Conservation (phyloP, 2,329 filamentous ascomycete genomes). For the Tolypocladium guangdongense region DNA sequence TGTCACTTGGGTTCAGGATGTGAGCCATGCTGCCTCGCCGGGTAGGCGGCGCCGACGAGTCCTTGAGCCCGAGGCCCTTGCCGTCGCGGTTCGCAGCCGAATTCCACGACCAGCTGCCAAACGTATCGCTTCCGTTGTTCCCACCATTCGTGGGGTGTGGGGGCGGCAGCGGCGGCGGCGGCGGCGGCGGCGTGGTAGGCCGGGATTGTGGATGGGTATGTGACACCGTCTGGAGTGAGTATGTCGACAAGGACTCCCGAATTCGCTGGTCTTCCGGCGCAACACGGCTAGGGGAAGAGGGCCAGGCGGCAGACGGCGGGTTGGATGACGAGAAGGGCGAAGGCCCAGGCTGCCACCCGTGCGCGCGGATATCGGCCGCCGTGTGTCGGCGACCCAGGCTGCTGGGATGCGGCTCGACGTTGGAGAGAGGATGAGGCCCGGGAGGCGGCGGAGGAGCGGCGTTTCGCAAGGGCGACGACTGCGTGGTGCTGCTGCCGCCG, state of each 20-base stretch:
- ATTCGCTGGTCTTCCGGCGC: conserved; percentile 43
- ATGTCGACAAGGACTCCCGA: conserved; percentile 45
- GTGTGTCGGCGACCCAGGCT: conserved; percentile 80
- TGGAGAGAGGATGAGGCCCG: conserved; percentile 53
- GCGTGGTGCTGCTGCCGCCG: conserved; percentile 55
- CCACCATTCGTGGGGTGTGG: conserved; percentile 34
- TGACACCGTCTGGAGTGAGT: conserved; percentile 34
- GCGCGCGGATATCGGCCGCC: conserved; percentile 86
- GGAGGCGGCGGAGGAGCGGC: conserved; percentile 54
- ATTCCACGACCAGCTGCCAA: conserved; percentile 48
- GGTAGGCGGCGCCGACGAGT: conserved; percentile 46
- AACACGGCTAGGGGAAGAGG: conserved; percentile 40
- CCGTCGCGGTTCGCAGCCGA: conserved; percentile 36
- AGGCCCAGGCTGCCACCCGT: conserved; percentile 58
- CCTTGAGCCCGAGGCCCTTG: conserved; percentile 39
- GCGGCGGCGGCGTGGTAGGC: conserved; percentile 41
- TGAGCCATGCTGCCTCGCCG: conserved; percentile 51
- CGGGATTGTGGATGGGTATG: conserved; percentile 36
- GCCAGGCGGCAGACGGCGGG: conserved; percentile 38
- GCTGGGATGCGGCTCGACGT: conserved; percentile 50
- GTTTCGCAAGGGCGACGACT: conserved; percentile 64
- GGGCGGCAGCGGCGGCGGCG: conserved; percentile 39
- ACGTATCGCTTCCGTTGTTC: conserved; percentile 27
- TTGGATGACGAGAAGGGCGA: conserved; percentile 56
- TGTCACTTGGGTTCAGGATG: conserved; percentile 50